Evolutionary conservation across 352 stramenopile species (phyloP).

Genomic region (Globisporangium abappressorium): DNA sequence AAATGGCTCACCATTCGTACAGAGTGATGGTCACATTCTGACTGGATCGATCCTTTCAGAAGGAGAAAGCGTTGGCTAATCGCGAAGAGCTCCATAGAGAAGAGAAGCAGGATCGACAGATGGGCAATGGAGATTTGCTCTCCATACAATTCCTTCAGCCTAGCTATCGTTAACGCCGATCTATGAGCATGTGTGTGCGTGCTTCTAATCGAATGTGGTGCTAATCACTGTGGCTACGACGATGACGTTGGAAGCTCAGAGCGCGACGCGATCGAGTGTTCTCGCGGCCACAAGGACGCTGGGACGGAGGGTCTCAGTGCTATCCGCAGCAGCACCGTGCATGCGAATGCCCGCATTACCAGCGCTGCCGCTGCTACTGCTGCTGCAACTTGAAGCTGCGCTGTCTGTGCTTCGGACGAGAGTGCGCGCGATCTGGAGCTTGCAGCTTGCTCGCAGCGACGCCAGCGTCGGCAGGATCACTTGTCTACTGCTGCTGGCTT

Average conservation of each 20-base stretch:
- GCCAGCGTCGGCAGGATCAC: conserved; percentile 11
- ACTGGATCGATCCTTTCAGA: not conserved
- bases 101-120: not conserved
- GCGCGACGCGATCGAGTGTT: conserved; percentile 33
- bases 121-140: not conserved
- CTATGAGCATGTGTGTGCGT: not conserved
- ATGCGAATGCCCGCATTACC: conserved; percentile 1
- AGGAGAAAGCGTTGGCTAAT: conserved; percentile 3
- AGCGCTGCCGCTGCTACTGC: conserved; percentile 14
- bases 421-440: conserved; percentile 2
- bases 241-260: conserved; percentile 18
- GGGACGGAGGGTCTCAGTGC: not conserved
- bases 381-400: conserved; percentile 15
- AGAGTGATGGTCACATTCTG: not conserved
- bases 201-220: not conserved
- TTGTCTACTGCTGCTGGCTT: not conserved
- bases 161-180: not conserved
- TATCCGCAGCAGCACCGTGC: not conserved
- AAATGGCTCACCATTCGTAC: not conserved
- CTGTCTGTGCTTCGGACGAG: conserved; percentile 9
- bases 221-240: not conserved
- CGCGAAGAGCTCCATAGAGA: conserved; percentile 7
- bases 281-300: conserved; percentile 12
- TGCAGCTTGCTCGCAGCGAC: conserved; percentile 10
- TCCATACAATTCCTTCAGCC: not conserved